A percentile compares a stretch with the other conserved stretches of the same genome.
phyloP scores from a whole-genome alignment of 495 filamentous ascomycete genomes.

The Peziza echinospora region DNA sequence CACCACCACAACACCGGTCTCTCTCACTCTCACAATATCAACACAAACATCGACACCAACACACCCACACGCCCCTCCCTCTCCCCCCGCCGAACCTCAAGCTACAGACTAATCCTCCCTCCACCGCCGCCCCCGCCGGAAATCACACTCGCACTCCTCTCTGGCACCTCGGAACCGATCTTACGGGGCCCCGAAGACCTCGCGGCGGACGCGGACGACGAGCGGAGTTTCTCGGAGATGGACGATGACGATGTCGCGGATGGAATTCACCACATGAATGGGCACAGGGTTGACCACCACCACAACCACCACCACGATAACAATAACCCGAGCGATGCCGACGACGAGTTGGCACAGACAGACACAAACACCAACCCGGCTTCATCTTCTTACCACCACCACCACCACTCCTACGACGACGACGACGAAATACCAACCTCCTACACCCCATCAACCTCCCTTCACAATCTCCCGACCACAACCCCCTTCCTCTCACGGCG shows the following conservation, averaged over 20 bases:
- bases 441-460: no score
- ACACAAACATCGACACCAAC: neutral
- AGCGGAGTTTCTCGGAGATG: slow-evolving; percentile 29
- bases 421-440: neutral
- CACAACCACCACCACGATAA: slow-evolving; percentile 4
- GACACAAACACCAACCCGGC: no score
- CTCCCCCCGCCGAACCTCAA: neutral
- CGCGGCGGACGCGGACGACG: slow-evolving; percentile 37
- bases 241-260: slow-evolving; percentile 18
- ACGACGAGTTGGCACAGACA: no score
- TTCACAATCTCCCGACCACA: slow-evolving; percentile 3
- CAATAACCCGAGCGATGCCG: slow-evolving; percentile 8
- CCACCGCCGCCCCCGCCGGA: neutral
- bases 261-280: slow-evolving; percentile 3
- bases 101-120: neutral
- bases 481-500: slow-evolving; percentile 2
- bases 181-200: neutral
- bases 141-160: neutral
- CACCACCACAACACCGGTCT: no score
- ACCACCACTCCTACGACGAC: slow-evolving; percentile 8
- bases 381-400: slow-evolving; percentile 10
- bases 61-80: neutral
- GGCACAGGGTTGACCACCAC: no score
- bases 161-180: neutral
- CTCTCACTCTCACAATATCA: no score